These are phyloP conservation scores for Mitragyna speciosa DNA, from an alignment of 257 asterid species.

Conservation along the genomic window DNA sequence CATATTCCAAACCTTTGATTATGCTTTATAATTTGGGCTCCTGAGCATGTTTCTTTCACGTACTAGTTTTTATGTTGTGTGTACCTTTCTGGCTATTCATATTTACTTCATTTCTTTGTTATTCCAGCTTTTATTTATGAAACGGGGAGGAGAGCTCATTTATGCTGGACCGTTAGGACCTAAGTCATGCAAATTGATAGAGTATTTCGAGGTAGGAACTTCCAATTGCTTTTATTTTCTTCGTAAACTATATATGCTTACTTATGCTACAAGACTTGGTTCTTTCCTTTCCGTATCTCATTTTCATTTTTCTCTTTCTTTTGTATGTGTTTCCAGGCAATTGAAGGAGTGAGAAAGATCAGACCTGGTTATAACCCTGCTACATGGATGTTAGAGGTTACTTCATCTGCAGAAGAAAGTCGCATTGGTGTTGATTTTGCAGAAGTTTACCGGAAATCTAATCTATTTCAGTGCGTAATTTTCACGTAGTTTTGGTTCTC, in stretches of 20 bases:
- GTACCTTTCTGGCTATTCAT: constrained; percentile 24
- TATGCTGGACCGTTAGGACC: constrained; percentile 93
- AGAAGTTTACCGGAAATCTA: constrained; percentile 70
- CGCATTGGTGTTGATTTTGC: constrained; percentile 91
- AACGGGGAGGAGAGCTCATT: constrained; percentile 93
- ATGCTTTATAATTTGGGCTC: background rate
- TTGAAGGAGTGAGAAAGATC: constrained; percentile 74
- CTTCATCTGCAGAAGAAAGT: constrained; percentile 71
- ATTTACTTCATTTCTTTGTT: constrained; percentile 18
- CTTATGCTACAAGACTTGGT: background rate
- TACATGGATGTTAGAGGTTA: constrained; percentile 94
- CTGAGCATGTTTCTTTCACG: background rate
- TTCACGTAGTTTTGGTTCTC: constrained; percentile 4
- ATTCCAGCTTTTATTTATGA: constrained; percentile 87
- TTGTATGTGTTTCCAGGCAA: constrained; percentile 43
- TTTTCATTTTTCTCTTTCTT: background rate
- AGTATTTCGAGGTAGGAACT: constrained; percentile 76
- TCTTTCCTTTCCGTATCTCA: background rate
- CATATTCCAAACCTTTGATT: background rate
- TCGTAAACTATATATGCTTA: no score
- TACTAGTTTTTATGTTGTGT: background rate
- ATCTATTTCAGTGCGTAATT: constrained; percentile 58
- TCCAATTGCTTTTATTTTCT: background rate
- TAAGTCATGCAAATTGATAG: constrained; percentile 70
- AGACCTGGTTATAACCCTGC: constrained; percentile 89